These are phyloP conservation scores for Aspergillus nomiae DNA, from an alignment of 2,329 filamentous ascomycete genomes.

Conservation along the genomic window DNA sequence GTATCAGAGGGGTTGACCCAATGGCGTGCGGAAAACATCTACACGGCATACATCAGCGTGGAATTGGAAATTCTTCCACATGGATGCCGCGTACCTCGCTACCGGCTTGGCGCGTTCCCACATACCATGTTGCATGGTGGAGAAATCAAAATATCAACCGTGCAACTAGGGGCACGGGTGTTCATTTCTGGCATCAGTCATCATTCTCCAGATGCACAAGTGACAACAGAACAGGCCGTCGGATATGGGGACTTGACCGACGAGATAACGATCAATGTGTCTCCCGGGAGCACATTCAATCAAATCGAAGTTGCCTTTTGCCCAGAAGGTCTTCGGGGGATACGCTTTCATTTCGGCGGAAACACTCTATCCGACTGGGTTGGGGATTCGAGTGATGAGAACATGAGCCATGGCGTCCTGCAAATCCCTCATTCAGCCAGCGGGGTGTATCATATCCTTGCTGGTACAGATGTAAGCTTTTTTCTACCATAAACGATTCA, in stretches of 20 bases:
- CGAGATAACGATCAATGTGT: background rate
- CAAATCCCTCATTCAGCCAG: background rate
- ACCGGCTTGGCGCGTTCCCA: background rate
- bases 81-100: background rate
- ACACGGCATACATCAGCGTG: background rate
- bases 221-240: background rate
- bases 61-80: background rate
- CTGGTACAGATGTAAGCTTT: background rate
- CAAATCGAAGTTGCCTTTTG: slow-evolving; percentile 2
- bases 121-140: background rate
- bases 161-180: slow-evolving; percentile 5
- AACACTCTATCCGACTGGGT: slow-evolving; percentile 9
- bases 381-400: background rate
- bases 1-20: background rate
- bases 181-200: slow-evolving; percentile 12
- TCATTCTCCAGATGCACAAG: background rate
- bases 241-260: background rate
- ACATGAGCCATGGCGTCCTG: background rate
- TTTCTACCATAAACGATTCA: background rate
- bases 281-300: background rate
- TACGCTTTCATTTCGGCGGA: slow-evolving; percentile 8
- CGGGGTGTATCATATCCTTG: background rate
- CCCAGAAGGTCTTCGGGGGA: slow-evolving; percentile 9
- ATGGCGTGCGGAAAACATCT: background rate
- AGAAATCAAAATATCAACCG: slow-evolving; percentile 10